Conservation (phyloP, 495 filamentous ascomycete species). For the Neurospora terricola region DNA sequence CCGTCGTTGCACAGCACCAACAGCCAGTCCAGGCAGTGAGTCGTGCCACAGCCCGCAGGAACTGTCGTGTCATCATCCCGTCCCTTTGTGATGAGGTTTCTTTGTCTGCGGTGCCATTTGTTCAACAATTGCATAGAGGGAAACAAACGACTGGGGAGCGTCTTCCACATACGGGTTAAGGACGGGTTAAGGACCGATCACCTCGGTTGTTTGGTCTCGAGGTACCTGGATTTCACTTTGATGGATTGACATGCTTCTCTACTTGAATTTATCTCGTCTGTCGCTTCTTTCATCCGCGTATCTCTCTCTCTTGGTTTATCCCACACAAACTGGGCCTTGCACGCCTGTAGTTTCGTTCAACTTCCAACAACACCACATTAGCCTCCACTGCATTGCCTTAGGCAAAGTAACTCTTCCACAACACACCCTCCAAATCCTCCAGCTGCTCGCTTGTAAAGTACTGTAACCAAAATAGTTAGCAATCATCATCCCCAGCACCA, state of each 20-base stretch:
- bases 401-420: constrained; percentile 99
- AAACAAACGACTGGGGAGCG: neutral
- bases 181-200: neutral
- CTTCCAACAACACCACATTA: neutral
- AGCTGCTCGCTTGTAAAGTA: constrained; percentile 87
- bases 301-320: neutral
- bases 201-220: neutral
- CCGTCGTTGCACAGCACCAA: neutral
- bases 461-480: constrained; percentile 37
- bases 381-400: constrained; percentile 23
- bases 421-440: constrained; percentile 88
- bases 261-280: neutral
- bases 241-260: neutral
- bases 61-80: neutral
- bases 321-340: neutral
- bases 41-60: neutral
- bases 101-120: neutral
- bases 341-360: neutral
- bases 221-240: neutral
- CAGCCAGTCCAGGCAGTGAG: neutral
- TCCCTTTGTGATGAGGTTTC: neutral
- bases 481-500: neutral
- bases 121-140: neutral
- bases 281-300: neutral
- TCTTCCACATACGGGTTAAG: neutral